Evolutionary conservation across 805 yeast genomes (phyloP), one percentile per base, ranked within the genome.

Genomic region (Tanozyma kutaoensis): DNA sequence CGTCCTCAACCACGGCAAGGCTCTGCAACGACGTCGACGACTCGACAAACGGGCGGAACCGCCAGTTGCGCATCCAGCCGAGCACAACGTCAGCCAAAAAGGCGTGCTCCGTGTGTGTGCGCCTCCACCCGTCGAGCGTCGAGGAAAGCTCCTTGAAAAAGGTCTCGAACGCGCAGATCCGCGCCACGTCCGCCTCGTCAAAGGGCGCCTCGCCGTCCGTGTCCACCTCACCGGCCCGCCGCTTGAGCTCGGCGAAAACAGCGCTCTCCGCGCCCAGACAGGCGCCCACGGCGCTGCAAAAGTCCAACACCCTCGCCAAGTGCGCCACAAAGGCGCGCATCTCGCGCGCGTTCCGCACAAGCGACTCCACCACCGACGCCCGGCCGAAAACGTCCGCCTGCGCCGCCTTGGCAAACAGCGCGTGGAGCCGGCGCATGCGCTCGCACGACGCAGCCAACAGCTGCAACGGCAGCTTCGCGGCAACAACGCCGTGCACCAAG

Each of bases 41-140:
- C 25, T 41, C 35, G n/a, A 50, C 33, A 15, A 29, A 39, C 3
- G 45, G 39, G 4, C 26, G 22, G 18, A 37, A 31, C 2, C 37
- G 23, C 27, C 42, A 43, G 3, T 33, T 24, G 1, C 39, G 17
- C 6, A 70, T 40, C 78, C 80, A 75, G 4, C 53, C 43, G 11
- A 58, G 29, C 1, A 76, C 42, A 22, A 61, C 48, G 17, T 66
- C 65, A 24, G 62, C 69, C 20, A 72, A 45, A 43, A 73, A 77
- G 1, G 60, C 43, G 12, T 55, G 45, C 0, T 36, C 31, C 1
- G 45, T 23, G 29, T 62, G 49, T 0, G 28, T 19, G 3, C 8
- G 3, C 24, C 50, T 58, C 67, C 71, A 68, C 1, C 18, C 13
- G 1, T 25, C 25, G 14, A 74, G 38, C 1, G 42, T 32, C 0